Conservation (phyloP, 2,329 filamentous ascomycete genomes). For the Colletotrichum aenigma region DNA sequence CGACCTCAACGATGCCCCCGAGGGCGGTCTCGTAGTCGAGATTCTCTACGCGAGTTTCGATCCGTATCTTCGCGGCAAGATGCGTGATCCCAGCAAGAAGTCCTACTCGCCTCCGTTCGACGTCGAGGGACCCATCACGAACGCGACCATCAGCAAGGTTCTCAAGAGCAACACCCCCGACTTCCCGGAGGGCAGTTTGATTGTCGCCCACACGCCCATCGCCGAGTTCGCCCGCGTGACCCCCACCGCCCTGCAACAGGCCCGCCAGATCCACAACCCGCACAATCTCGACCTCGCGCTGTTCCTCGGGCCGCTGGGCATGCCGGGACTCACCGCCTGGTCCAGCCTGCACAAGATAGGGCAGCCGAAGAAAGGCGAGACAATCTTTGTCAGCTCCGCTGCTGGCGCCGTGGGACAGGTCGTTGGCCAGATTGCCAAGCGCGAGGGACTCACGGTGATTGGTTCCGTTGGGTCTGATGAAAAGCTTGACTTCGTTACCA, state of each 20-base stretch:
- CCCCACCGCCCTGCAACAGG: neutral
- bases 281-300: conserved; percentile 66
- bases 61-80: conserved; percentile 82
- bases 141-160: conserved; percentile 68
- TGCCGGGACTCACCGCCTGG: conserved; percentile 71
- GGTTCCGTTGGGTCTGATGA: conserved; percentile 83
- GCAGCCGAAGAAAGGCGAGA: conserved; percentile 68
- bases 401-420: conserved; percentile 83
- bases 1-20: conserved; percentile 64
- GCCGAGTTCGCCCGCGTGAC: conserved; percentile 64
- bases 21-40: conserved; percentile 72
- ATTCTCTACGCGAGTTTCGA: conserved; percentile 79
- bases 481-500: conserved; percentile 71
- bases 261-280: conserved; percentile 64
- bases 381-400: conserved; percentile 81
- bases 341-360: conserved; percentile 71
- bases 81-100: conserved; percentile 67
- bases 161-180: conserved; percentile 67
- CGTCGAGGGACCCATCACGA: conserved; percentile 68
- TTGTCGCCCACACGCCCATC: conserved; percentile 52
- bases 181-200: conserved; percentile 54
- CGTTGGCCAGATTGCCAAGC: conserved; percentile 86
- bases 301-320: conserved; percentile 73
- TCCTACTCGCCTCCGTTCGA: conserved; percentile 71
- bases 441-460: conserved; percentile 78